phyloP scores from a whole-genome alignment of 352 stramenopile genomes.

The Globisporangium apiculatum region DNA sequence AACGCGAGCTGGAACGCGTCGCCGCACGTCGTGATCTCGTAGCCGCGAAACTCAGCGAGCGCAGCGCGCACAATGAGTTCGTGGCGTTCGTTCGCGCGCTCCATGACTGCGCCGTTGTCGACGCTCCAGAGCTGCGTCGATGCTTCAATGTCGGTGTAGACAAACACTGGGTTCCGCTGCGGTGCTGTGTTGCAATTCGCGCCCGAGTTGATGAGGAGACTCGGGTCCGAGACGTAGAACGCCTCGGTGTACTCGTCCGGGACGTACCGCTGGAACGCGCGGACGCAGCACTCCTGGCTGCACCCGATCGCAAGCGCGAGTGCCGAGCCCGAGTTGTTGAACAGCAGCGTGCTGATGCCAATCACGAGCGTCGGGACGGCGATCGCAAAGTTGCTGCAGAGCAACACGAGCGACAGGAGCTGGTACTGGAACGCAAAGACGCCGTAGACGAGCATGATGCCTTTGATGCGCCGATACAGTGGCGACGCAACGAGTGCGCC shows the following conservation, averaged over 20 bases:
- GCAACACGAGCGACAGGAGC: conserved; percentile 32
- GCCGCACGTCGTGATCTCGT: conserved; percentile 54
- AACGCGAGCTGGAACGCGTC: conserved; percentile 63
- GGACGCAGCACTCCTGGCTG: conserved; percentile 39
- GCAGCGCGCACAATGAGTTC: conserved; percentile 36
- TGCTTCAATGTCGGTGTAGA: conserved; percentile 64
- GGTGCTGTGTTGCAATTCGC: conserved; percentile 14
- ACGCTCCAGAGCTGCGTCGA: conserved; percentile 42
- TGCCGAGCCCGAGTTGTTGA: conserved; percentile 36
- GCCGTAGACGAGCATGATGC: conserved; percentile 53
- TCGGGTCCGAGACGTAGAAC: conserved; percentile 38
- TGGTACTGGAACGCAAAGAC: conserved; percentile 42
- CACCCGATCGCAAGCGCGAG: conserved; percentile 39
- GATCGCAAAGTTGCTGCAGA: conserved; percentile 28
- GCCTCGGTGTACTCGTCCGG: conserved; percentile 37
- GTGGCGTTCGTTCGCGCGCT: conserved; percentile 41
- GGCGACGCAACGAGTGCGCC: conserved; percentile 37
- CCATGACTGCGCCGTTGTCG: conserved; percentile 30
- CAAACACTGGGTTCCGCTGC: conserved; percentile 40
- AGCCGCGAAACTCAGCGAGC: conserved; percentile 33
- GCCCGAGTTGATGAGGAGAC: conserved; percentile 16
- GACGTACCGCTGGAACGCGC: conserved; percentile 26
- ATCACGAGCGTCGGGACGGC: conserved; percentile 24
- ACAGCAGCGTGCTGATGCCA: conserved; percentile 31
- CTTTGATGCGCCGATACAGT: conserved; percentile 49